Evolutionary conservation across 192 early-diverging fungal genomes (phyloP).

Genomic region (Backusella westeae): DNA sequence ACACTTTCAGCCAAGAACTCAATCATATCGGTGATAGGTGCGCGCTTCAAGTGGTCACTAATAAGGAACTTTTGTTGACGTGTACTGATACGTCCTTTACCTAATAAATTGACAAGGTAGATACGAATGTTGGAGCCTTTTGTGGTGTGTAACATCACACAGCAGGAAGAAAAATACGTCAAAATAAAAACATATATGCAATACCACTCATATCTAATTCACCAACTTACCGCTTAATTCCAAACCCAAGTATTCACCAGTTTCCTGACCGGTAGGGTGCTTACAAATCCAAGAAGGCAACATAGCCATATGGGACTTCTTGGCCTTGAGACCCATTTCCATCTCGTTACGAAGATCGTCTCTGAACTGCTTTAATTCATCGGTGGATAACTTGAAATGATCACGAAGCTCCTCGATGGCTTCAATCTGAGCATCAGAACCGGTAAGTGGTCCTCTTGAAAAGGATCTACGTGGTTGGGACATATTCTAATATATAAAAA

Average conservation of each 20-base stretch:
- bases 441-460: background rate
- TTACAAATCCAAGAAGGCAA: slow-evolving; percentile 71
- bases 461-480: slow-evolving; percentile 5
- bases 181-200: background rate
- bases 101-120: slow-evolving; percentile 41
- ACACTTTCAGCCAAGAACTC: slow-evolving; percentile 90
- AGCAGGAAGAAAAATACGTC: background rate
- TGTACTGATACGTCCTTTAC: slow-evolving; percentile 55
- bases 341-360: slow-evolving; percentile 56
- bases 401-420: background rate
- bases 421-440: slow-evolving; percentile 2
- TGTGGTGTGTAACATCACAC: background rate
- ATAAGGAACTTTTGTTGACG: slow-evolving; percentile 57
- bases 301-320: slow-evolving; percentile 50
- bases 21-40: slow-evolving; percentile 36
- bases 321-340: slow-evolving; percentile 50
- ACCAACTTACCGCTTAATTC: slow-evolving; percentile 74
- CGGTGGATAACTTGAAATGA: slow-evolving; percentile 51
- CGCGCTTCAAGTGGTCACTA: slow-evolving; percentile 43
- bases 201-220: background rate
- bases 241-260: slow-evolving; percentile 74
- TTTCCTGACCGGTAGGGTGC: slow-evolving; percentile 72
- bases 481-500: too few relatives aligned
- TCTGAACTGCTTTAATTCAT: slow-evolving; percentile 55
- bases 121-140: slow-evolving; percentile 29